phyloP scores from a whole-genome alignment of 371 early-diverging fungal genomes.

The Entomophthora muscae region DNA sequence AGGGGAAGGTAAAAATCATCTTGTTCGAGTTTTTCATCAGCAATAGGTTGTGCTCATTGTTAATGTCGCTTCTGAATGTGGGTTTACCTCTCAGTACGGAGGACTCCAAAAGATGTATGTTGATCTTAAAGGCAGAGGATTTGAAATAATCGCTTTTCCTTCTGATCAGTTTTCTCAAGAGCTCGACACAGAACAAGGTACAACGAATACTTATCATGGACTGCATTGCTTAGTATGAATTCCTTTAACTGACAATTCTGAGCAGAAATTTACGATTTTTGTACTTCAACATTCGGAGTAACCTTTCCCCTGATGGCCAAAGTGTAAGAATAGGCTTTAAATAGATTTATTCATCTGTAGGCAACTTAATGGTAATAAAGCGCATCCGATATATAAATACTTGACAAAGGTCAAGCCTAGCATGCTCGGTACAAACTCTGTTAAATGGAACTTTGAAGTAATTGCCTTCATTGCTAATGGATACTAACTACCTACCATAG shows the following conservation, averaged over 20 bases:
- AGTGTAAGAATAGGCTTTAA: not conserved
- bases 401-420: conserved; percentile 37
- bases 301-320: not conserved
- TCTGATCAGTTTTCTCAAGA: not conserved
- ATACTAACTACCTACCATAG: too few species aligned
- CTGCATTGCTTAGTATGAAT: not conserved
- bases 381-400: conserved; percentile 49
- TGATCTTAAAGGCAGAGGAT: not conserved
- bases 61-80: conserved; percentile 1
- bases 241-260: not conserved
- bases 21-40: not conserved
- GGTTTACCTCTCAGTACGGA: not conserved
- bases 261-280: not conserved
- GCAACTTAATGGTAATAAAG: conserved; percentile 64
- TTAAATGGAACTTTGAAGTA: conserved; percentile 19
- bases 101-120: not conserved
- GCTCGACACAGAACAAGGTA: not conserved
- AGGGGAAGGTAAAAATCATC: not conserved
- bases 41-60: not conserved
- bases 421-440: conserved; percentile 12
- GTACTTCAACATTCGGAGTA: not conserved
- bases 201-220: too few species aligned
- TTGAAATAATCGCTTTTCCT: not conserved
- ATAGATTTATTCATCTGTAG: conserved; percentile 13
- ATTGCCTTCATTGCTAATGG: too few species aligned